Conservation (phyloP, 1,284 basidiomycete genomes). For the Pseudozyma hubeiensis region DNA sequence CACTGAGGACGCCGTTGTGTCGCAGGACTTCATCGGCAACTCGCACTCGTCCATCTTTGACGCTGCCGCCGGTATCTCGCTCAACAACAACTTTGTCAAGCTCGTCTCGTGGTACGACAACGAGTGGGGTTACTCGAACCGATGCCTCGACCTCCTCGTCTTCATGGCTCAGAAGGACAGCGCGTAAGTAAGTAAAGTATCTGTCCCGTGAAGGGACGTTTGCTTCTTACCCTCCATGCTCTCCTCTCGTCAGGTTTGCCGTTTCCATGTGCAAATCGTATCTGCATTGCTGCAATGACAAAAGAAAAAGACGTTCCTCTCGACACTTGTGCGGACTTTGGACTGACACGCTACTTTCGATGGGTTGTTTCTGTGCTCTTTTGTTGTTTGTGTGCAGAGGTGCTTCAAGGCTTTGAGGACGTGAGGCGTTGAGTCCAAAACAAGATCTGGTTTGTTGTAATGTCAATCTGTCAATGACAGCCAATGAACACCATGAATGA, state of each 20-base stretch:
- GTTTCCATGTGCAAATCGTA: background rate
- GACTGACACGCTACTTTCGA: constrained; percentile 1
- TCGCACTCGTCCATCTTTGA: constrained; percentile 77
- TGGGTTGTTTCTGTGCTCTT: background rate
- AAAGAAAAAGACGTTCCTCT: background rate
- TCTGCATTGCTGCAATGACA: constrained; percentile 8
- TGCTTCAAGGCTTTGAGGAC: constrained; percentile 10
- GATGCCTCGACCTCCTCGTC: constrained; percentile 90
- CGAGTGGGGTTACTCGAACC: constrained; percentile 95
- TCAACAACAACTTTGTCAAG: constrained; percentile 95
- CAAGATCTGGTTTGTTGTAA: too few relatives aligned
- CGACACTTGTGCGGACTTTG: background rate
- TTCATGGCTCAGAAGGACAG: constrained; percentile 77
- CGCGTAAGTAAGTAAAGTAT: constrained; percentile 58
- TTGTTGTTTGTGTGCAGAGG: constrained; percentile 9
- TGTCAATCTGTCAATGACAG: background rate
- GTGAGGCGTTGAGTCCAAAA: too few relatives aligned
- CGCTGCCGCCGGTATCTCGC: constrained; percentile 89
- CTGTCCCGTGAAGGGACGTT: background rate
- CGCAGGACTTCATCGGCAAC: constrained; percentile 75
- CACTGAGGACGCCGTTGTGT: constrained; percentile 95
- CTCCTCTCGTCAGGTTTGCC: constrained; percentile 1
- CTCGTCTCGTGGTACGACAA: constrained; percentile 86
- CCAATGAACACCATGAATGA: background rate
- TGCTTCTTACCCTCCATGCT: constrained; percentile 5